Conservation (phyloP, 1,284 basidiomycete genomes). For the Ceratobasidium sp. region DNA sequence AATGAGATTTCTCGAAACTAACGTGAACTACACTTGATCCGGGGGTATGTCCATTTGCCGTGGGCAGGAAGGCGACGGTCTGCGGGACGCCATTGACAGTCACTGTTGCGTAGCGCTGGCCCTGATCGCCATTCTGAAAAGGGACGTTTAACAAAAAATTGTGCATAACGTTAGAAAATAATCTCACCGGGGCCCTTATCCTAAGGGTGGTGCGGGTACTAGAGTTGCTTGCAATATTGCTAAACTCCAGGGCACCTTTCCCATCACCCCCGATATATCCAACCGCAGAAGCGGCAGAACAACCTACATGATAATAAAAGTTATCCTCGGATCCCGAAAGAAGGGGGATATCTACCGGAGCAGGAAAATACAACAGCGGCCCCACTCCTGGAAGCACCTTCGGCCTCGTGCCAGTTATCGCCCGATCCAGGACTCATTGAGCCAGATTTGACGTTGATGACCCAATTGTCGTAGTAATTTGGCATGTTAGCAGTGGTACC, state of each 20-base stretch:
- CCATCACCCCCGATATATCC: conserved; percentile 47
- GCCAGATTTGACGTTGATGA: conserved; percentile 46
- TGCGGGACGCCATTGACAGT: conserved; percentile 48
- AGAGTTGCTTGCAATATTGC: conserved; percentile 41
- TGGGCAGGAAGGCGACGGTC: conserved; percentile 48
- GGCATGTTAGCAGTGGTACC: conserved; percentile 47
- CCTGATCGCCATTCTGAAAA: conserved; percentile 46
- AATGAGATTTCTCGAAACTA: conserved; percentile 46
- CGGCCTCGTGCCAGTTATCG: conserved; percentile 48
- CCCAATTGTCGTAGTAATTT: conserved; percentile 49
- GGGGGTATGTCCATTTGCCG: conserved; percentile 47
- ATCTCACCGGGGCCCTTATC: conserved; percentile 44
- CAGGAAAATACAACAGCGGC: conserved; percentile 10
- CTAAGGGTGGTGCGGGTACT: conserved; percentile 48
- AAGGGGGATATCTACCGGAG: not conserved
- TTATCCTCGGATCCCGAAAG: not conserved
- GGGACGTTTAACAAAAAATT: not conserved
- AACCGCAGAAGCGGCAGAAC: conserved; percentile 44
- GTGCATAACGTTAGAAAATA: not conserved
- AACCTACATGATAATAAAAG: conserved; percentile 34
- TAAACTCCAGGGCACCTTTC: conserved; percentile 39
- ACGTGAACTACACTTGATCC: conserved; percentile 48
- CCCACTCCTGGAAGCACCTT: conserved; percentile 43
- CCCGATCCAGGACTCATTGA: conserved; percentile 40
- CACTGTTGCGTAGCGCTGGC: conserved; percentile 46